phyloP scores from a whole-genome alignment of 106 monocot genomes.

The Agapanthus africanus region DNA sequence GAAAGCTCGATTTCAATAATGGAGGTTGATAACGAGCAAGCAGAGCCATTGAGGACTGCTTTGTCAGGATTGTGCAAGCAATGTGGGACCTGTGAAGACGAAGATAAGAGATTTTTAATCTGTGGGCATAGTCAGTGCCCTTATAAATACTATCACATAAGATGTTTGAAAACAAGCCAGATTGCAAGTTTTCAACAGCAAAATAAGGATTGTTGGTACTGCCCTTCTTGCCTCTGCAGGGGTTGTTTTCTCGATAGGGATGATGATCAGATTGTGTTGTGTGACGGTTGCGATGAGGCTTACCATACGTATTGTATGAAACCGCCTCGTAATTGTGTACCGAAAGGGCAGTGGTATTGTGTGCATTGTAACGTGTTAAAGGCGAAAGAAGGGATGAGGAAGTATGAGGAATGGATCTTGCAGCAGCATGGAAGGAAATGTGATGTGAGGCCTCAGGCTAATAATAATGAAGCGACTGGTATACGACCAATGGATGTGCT shows the following conservation, averaged over 20 bases:
- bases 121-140: conserved; percentile 54
- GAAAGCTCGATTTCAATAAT: conserved; percentile 37
- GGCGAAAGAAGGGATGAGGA: conserved; percentile 50
- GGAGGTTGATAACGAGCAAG: conserved; percentile 32
- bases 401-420: conserved; percentile 41
- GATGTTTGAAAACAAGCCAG: conserved; percentile 51
- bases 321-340: conserved; percentile 41
- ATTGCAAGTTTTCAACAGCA: conserved; percentile 39
- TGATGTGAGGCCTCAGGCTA: too few species aligned
- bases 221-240: conserved; percentile 77
- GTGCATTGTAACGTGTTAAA: conserved; percentile 37
- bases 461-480: too few species aligned
- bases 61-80: conserved; percentile 48
- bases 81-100: conserved; percentile 59
- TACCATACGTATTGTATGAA: conserved; percentile 75
- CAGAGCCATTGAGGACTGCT: conserved; percentile 31
- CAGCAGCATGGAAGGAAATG: conserved; percentile 34
- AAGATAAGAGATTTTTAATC: conserved; percentile 48
- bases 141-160: conserved; percentile 69
- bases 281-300: conserved; percentile 69
- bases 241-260: conserved; percentile 43
- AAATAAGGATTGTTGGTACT: conserved; percentile 50
- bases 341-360: conserved; percentile 60
- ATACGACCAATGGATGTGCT: conserved; percentile 25
- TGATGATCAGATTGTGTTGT: conserved; percentile 57